A percentile compares a stretch with the other conserved stretches of the same genome.
Conservation (phyloP, 345 rosid species). For the Melaleuca alternifolia region DNA sequence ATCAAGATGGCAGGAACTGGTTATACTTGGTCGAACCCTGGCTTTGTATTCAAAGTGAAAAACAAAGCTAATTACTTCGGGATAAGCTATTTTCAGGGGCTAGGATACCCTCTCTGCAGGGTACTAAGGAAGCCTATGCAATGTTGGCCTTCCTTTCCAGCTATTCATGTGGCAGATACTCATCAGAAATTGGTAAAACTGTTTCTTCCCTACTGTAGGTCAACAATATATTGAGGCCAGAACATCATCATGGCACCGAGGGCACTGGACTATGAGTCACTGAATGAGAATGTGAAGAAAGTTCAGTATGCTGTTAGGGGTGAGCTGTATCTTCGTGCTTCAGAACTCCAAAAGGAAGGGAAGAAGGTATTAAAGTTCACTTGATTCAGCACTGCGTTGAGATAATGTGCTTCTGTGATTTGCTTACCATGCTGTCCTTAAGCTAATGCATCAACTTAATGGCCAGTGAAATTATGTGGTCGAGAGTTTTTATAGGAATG, state of each 20-base stretch:
- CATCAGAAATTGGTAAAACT: neutral
- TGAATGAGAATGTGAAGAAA: conserved; percentile 93
- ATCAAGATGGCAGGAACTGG: neutral
- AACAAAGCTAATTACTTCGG: neutral
- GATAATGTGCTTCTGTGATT: neutral
- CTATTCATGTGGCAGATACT: neutral
- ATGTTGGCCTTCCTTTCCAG: neutral
- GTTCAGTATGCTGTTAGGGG: conserved; percentile 95
- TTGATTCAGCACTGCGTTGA: neutral
- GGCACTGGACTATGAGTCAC: conserved; percentile 58
- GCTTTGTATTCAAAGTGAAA: neutral
- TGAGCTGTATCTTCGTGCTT: conserved; percentile 96
- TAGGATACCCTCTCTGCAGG: neutral
- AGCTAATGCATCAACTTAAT: neutral
- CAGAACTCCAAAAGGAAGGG: conserved; percentile 99
- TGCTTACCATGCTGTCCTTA: neutral
- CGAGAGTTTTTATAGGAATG: neutral
- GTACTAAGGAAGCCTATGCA: neutral
- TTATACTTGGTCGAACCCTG: neutral
- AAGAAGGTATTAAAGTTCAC: conserved; percentile 47
- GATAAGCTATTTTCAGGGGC: neutral
- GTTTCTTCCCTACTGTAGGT: neutral
- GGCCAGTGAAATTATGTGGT: neutral
- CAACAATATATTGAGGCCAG: neutral
- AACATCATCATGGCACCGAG: conserved; percentile 42